These are phyloP conservation scores for Corymbia maculata DNA, from an alignment of 345 rosid genomes.

Conservation along the genomic window DNA sequence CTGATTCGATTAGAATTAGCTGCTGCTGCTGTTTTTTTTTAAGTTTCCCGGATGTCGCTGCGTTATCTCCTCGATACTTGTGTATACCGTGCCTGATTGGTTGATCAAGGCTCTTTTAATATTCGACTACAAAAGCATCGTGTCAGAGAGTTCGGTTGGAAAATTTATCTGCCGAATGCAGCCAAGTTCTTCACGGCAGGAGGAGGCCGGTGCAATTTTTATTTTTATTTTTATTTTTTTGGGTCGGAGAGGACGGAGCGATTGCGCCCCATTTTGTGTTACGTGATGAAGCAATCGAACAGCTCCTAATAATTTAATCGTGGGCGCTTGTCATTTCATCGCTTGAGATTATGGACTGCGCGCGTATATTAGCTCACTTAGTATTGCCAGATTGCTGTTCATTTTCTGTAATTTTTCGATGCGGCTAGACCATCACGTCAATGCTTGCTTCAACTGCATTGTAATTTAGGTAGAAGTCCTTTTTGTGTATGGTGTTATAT, in stretches of 20 bases:
- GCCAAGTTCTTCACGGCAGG: background rate
- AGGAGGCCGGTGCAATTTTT: background rate
- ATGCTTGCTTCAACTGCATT: background rate
- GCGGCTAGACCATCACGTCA: background rate
- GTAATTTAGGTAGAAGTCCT: background rate
- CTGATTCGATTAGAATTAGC: background rate
- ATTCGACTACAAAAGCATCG: background rate
- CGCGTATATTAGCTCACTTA: background rate
- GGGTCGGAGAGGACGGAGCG: no score
- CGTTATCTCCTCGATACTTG: background rate
- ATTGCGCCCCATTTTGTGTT: background rate
- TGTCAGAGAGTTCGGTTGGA: background rate
- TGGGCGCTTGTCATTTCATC: background rate
- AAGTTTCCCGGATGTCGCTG: background rate
- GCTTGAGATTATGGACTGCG: background rate
- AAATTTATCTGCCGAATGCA: background rate
- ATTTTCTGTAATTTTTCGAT: background rate
- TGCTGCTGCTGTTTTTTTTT: background rate
- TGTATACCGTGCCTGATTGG: background rate
- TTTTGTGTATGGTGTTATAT: background rate
- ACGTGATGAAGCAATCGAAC: background rate
- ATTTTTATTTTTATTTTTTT: no score
- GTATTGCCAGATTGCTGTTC: background rate
- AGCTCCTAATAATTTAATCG: background rate
- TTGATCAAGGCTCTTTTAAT: background rate